Evolutionary conservation across 129 eudicot genomes (phyloP).

Genomic region (Helianthus annuus): HanXRQr2.0-SUNRISE NC_035440.2:21404703-21405202

Average conservation of each 20-base stretch:
- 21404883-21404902: slow-evolving; percentile 19
- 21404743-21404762: slow-evolving; percentile 10
- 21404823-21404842: not conserved
- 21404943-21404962: not conserved
- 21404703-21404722: slow-evolving; percentile 13
- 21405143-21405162: too few relatives aligned
- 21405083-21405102: too few relatives aligned
- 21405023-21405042: slow-evolving; percentile 24
- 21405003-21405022: slow-evolving; percentile 26
- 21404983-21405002: slow-evolving; percentile 38
- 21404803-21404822: not conserved
- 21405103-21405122: too few relatives aligned
- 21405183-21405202: too few relatives aligned
- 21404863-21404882: not conserved
- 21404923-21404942: not conserved
- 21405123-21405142: too few relatives aligned
- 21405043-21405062: not conserved
- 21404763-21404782: slow-evolving; percentile 25
- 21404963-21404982: slow-evolving; percentile 25
- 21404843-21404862: not conserved
- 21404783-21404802: slow-evolving; percentile 33
- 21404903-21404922: slow-evolving; percentile 37
- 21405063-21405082: not conserved
- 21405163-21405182: too few relatives aligned
- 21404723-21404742: slow-evolving; percentile 33